Evolutionary conservation across 2,329 filamentous ascomycete species (phyloP), one percentile per base, ranked within the genome.

Genomic region (Penicillium crustosum): DNA sequence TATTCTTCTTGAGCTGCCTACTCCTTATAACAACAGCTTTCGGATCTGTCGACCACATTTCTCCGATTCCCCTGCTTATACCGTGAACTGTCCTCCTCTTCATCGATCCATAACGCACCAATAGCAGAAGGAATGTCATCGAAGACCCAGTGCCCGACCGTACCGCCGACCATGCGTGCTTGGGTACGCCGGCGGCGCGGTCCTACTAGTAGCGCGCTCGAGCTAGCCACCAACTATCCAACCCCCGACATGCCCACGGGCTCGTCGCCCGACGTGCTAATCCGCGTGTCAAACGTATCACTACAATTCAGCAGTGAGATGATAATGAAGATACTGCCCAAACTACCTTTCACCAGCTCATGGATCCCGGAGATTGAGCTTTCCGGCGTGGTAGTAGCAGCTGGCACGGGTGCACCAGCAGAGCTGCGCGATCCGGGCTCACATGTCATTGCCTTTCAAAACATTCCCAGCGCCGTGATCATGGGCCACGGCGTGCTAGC

Each of bases 221-320:
- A 61, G 38, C 51, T 62, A 9, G 12, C 10, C 39, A 49, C 48
- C 19, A n/a, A n/a, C 15, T 35, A 48, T 21, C 60, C 60, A 48
- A 61, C 49, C 4, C 60, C 60, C n/a, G 19, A 55, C 15, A 31
- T 51, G 29, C 60, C 60, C 0, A 31, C 51, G 5, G 19, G 43
- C 29, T 58, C 58, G 12, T 65, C 63, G 12, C 17, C 53, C 23
- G 61, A 65, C 38, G 55, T 64, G 0, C 53, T 65, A 35, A 62
- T 65, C 15, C 63, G 60, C 45, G 60, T 64, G 15, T 65, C 61
- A 23, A 51, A 65, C 36, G 63, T 62, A 15, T 55, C 63, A 23
- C 52, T 65, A 6, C 62, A 59, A 21, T 55, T 49, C 44, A 65
- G 53, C 23, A 55, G 36, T 13, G 55, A 62, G 43, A 2, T 55